Evolutionary conservation across 2,329 filamentous ascomycete species (phyloP), one percentile per base, ranked within the genome.

Genomic region (Aspergillus persii): DNA sequence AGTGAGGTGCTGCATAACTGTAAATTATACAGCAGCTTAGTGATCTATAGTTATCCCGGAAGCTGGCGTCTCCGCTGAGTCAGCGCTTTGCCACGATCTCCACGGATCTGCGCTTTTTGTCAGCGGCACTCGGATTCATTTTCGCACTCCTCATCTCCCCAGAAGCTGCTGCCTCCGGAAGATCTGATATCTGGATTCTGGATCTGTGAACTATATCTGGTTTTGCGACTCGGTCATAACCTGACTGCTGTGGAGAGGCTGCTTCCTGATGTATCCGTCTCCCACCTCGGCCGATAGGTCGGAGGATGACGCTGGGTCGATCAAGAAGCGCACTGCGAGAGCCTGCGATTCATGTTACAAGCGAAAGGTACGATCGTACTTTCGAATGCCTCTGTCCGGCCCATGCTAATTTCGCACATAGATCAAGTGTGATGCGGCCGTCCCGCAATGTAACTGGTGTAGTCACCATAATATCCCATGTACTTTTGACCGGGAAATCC

Each of bases 331-430:
- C 52, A 72, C 69, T 2, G 63, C 68, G 3, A 68, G 75, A 57
- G 80, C 81, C 11, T 83, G 80, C 63, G 81, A 83, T 63, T 77
- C 80, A 15, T 83, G 81, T 62, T 79, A 81, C 65, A 77, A 71
- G 63, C 71, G 79, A 66, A 83, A 83, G 79, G 80, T 79, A 72
- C 12, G 3, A n/a, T 30, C 6, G 48, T 15, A 26, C 54, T 41
- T 11, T 56, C 33, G 58, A 27, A 26, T 15, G 6, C 39, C 27
- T 29, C 23, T 8, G 27, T 12, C 12, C 18, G 11, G 47, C 61
- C 12, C 56, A 36, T 18, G 15, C 12, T 26, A 36, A 30, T 61
- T 54, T 11, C 2, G 9, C 27, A 11, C 50, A 12, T 47, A 82
- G 80, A 83, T 83, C 60, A 81, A 83, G 73, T 84, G 81, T 61